Conservation (phyloP, 495 filamentous ascomycete genomes). For the Choiromyces venosus region DNA sequence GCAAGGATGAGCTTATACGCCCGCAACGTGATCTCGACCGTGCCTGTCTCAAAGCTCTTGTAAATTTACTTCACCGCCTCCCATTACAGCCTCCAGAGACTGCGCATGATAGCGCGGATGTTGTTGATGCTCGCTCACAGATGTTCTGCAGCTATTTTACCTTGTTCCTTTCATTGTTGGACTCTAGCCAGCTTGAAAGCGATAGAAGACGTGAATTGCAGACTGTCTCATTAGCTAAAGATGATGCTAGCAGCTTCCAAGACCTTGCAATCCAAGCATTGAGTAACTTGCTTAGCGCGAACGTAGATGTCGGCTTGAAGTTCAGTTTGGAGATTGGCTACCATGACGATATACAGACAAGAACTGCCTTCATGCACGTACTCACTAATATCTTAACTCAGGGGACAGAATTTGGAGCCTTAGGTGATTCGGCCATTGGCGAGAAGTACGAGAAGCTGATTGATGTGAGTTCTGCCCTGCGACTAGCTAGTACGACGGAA, state of each 20-base stretch:
- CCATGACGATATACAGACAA: slow-evolving; percentile 60
- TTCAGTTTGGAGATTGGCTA: slow-evolving; percentile 61
- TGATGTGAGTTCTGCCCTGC: slow-evolving; percentile 45
- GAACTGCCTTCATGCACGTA: slow-evolving; percentile 62
- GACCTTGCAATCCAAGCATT: slow-evolving; percentile 60
- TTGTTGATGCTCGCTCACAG: slow-evolving; percentile 57
- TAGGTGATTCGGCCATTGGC: slow-evolving; percentile 58
- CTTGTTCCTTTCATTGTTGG: slow-evolving; percentile 56
- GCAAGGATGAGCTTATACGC: slow-evolving; percentile 50
- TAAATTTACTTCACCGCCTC: slow-evolving; percentile 58
- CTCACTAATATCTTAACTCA: slow-evolving; percentile 63
- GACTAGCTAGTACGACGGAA: slow-evolving; percentile 8
- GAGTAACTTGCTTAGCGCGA: slow-evolving; percentile 61
- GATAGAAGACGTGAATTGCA: slow-evolving; percentile 45
- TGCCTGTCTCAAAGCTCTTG: slow-evolving; percentile 56
- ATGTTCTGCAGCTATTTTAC: slow-evolving; percentile 66
- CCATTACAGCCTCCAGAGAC: slow-evolving; percentile 60
- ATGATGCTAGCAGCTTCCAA: slow-evolving; percentile 50
- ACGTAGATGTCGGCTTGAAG: slow-evolving; percentile 64
- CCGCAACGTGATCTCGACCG: slow-evolving; percentile 59
- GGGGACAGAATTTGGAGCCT: slow-evolving; percentile 61
- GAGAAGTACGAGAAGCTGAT: slow-evolving; percentile 60
- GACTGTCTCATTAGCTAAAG: slow-evolving; percentile 43
- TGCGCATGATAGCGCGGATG: slow-evolving; percentile 53
- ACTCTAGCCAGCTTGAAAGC: slow-evolving; percentile 50